Base-by-base conservation (phyloP, 2,329 filamentous ascomycete genomes). In the Teratosphaeria viscida region DNA sequence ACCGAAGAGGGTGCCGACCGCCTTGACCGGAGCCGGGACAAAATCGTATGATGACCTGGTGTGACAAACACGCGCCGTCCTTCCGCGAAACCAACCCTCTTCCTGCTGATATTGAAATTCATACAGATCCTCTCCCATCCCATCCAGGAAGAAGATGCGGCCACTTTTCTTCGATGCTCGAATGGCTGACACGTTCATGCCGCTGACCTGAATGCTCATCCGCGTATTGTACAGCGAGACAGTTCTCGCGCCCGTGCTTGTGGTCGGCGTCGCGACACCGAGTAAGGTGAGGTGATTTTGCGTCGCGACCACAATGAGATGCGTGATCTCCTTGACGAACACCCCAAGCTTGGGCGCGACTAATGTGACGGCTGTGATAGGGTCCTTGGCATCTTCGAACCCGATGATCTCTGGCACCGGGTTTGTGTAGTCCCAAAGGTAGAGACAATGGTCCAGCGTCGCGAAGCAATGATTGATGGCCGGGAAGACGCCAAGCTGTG, bases 31-130 rank as follows among this genome's bases (percentile, higher is more conserved):
- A 73, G 71, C 71, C 29, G 73, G 72, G 7, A 75, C 71, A 55
- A 79, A 73, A 59, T 73, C 74, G 60, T 78, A 67, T 49, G 63
- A 59, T 47, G 58, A 61, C 52, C 64, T 65, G 55, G 87, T 92
- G 72, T 96, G 94, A 49, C 68, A 69, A 52, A 72, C 63, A 14
- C 64, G 60, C 71, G 95, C 95, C 63, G 92, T 85, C 75, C 92
- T 96, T 61, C 87, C 86, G 71, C 90, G 87, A 71, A 99, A 99
- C 94, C 94, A 99, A 67, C 89, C 88, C 75, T 99, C 94, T 73
- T 97, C 91, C 70, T 96, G 91, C 74, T 97, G 92, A 72, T 99
- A 99, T 66, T 88, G 92, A 58, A 99, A 82, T 75, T 99, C 94
- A 72, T 94, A 90, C 55, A 99, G 85, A 67, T 97, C 92, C 64